A percentile compares a stretch with the other conserved stretches of the same genome.
Conservation (phyloP, 2,329 filamentous ascomycete species). For the Colletotrichum theobromicola region DNA sequence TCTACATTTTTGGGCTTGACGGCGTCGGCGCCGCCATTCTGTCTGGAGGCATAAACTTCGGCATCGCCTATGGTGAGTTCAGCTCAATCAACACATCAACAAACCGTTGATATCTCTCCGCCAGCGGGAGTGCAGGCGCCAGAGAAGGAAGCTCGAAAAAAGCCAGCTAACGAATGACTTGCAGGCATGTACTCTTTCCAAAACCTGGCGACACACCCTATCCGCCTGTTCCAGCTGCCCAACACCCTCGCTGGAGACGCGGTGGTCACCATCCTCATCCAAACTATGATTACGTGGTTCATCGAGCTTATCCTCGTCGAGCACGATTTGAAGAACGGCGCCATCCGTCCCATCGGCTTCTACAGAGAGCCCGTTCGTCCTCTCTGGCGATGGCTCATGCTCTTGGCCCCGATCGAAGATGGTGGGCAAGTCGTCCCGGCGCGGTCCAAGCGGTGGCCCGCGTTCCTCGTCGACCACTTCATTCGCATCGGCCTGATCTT, state of each 20-base stretch:
- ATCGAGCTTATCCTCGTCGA: conserved; percentile 53
- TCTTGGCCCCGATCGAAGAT: conserved; percentile 35
- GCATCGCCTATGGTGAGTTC: conserved; percentile 52
- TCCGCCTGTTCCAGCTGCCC: conserved; percentile 54
- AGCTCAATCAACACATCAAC: not conserved
- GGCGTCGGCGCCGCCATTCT: conserved; percentile 52
- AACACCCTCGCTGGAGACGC: conserved; percentile 57
- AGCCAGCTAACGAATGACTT: not conserved
- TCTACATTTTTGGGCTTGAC: conserved; percentile 54
- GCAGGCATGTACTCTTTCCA: conserved; percentile 54
- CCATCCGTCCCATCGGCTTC: conserved; percentile 53
- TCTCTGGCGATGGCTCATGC: conserved; percentile 48
- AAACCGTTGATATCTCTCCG: not conserved
- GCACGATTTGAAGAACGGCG: conserved; percentile 47
- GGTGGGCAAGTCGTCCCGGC: conserved; percentile 33
- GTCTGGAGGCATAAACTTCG: conserved; percentile 57
- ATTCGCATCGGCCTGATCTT: conserved; percentile 40
- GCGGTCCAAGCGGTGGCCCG: not conserved
- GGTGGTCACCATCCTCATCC: conserved; percentile 55
- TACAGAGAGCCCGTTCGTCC: conserved; percentile 36
- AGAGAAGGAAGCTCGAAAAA: not conserved
- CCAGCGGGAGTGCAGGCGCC: not conserved
- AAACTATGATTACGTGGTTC: conserved; percentile 57
- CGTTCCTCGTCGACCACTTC: conserved; percentile 39
- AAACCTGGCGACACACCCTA: conserved; percentile 38